These are phyloP conservation scores for Lentinula lateritia DNA, from an alignment of 768 basidiomycete genomes.

Conservation along the genomic window DNA sequence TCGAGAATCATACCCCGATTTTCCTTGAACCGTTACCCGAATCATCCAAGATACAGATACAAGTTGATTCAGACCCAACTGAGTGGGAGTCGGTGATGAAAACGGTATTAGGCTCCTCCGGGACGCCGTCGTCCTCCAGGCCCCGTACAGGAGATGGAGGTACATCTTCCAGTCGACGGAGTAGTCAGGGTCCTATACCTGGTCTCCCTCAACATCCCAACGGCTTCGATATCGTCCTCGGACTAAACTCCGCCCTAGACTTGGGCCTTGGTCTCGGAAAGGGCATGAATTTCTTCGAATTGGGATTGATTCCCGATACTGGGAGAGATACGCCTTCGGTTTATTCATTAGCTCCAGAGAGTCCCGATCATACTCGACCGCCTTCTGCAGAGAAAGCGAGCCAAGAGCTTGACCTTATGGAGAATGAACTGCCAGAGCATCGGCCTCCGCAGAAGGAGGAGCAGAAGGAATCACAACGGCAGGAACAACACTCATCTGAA, in stretches of 20 bases:
- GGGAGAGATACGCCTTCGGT: constrained; percentile 5
- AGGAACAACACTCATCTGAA: not conserved
- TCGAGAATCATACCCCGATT: not conserved
- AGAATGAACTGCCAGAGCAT: too few relatives aligned
- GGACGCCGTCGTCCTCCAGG: not conserved
- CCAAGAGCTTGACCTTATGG: not conserved
- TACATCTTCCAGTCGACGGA: not conserved
- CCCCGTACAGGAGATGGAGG: not conserved
- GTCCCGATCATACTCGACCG: not conserved
- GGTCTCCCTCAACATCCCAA: constrained; percentile 4
- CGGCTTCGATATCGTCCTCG: constrained; percentile 3
- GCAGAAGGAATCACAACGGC: not conserved
- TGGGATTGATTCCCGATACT: constrained; percentile 2
- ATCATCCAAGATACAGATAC: constrained; percentile 3
- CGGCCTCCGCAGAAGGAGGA: not conserved
- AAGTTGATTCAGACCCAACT: constrained; percentile 3
- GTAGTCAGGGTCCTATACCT: constrained; percentile 1
- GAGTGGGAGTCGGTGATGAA: constrained; percentile 6
- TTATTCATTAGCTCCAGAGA: constrained; percentile 5
- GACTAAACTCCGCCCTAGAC: constrained; percentile 1
- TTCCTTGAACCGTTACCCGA: constrained; percentile 1
- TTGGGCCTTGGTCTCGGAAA: constrained; percentile 4
- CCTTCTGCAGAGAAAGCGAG: too few relatives aligned
- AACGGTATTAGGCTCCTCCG: constrained; percentile 1
- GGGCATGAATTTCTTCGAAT: constrained; percentile 3